Evolutionary conservation across 306 rosid species (phyloP), one percentile per base, ranked within the genome.

Genomic region (Glycine tomentella): DNA sequence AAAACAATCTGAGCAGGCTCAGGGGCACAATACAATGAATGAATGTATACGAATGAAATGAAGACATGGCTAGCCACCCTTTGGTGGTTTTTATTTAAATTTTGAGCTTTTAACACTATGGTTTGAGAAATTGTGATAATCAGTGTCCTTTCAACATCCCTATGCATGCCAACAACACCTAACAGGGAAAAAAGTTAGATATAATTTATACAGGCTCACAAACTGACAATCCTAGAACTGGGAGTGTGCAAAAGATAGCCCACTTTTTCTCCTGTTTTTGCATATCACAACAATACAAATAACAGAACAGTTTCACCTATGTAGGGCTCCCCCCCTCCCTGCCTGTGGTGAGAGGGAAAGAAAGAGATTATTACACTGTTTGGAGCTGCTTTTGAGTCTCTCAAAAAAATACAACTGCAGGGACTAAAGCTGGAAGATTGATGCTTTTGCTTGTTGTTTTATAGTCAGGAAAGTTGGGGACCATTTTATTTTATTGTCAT

Each of bases 201-300:
- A n/a, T n/a, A 80, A 83, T 82, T 44, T 62, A 63, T 75, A 78
- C 81, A 76, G 90, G 70, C 72, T 89, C 82, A 80, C 79, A 86
- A 88, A 88, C 91, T 88, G 96, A 89, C 94, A 86, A 87, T 87
- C 85, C 82, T 88, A 87, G 91, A 93, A 93, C 91, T 87, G 92
- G 77, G 86, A 93, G 92, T 91, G 96, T 78, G 92, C 81, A 89
- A 91, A 93, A 88, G 94, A 90, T 81, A 85, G 81, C 88, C 80
- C 91, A 77, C 91, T 91, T 91, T 25, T 91, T 81, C 81, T 80
- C 72, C 75, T 79, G 75, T 62, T 88, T 81, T 82, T 79, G 68
- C 90, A 88, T 90, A 82, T 74, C 49, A 81, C 77, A 78, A 84
- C 86, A 80, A 80, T 74, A 62, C 84, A 69, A 82, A 68, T 88